phyloP scores from a whole-genome alignment of 2,329 filamentous ascomycete genomes.

The Lachnellula cervina region DNA sequence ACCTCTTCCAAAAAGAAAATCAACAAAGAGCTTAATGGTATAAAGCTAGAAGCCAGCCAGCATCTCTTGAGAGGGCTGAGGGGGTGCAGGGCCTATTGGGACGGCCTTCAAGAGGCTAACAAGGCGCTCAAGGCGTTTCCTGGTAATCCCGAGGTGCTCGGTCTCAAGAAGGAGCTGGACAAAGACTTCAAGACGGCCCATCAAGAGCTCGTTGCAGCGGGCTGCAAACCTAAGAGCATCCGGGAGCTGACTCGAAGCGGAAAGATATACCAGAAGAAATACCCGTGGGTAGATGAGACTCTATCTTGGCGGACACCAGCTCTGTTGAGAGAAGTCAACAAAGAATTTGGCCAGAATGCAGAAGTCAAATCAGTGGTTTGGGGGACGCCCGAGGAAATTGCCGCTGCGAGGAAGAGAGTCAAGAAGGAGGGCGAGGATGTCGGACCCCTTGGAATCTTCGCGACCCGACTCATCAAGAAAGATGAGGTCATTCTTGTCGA shows the following conservation, averaged over 20 bases:
- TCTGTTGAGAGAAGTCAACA: slow-evolving; percentile 20
- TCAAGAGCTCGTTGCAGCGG: neutral
- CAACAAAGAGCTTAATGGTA: slow-evolving; percentile 12
- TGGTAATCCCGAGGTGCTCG: slow-evolving; percentile 9
- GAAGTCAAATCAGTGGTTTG: slow-evolving; percentile 19
- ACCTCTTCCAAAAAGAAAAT: slow-evolving; percentile 4
- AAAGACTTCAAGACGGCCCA: slow-evolving; percentile 9
- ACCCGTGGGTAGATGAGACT: slow-evolving; percentile 25
- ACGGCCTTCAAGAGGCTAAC: slow-evolving; percentile 17
- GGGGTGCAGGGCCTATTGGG: slow-evolving; percentile 21
- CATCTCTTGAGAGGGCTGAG: slow-evolving; percentile 15
- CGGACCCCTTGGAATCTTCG: slow-evolving; percentile 27
- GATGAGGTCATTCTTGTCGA: slow-evolving; percentile 25
- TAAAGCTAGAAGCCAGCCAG: slow-evolving; percentile 11
- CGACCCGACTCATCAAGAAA: slow-evolving; percentile 19
- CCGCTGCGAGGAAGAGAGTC: neutral
- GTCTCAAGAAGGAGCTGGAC: slow-evolving; percentile 3
- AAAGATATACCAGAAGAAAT: slow-evolving; percentile 22
- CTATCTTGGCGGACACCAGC: slow-evolving; percentile 16
- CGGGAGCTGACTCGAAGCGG: slow-evolving; percentile 6
- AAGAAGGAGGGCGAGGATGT: slow-evolving; percentile 14
- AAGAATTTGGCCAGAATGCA: slow-evolving; percentile 2
- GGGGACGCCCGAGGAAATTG: neutral
- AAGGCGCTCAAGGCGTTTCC: slow-evolving; percentile 18
- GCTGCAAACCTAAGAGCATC: neutral